Conservation (phyloP, 2,329 filamentous ascomycete genomes). For the Talaromyces sp. region DNA sequence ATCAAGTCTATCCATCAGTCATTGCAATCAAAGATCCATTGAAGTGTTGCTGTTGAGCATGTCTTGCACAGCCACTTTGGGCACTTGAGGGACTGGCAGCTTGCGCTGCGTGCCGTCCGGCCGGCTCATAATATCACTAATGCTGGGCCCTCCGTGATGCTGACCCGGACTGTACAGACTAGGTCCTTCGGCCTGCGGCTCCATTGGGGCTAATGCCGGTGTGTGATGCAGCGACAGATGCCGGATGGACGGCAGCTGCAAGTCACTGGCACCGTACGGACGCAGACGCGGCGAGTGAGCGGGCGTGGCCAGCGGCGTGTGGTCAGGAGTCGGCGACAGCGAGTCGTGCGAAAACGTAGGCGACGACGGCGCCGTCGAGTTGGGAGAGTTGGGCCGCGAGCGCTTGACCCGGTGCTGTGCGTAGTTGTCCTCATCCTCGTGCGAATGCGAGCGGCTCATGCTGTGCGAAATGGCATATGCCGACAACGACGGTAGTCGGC, state of each 20-base stretch:
- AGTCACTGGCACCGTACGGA: slow-evolving; percentile 63
- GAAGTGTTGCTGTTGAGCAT: slow-evolving; percentile 67
- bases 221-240: slow-evolving; percentile 62
- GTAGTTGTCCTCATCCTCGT: slow-evolving; percentile 60
- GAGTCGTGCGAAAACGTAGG: slow-evolving; percentile 96
- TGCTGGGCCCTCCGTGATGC: slow-evolving; percentile 64
- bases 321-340: slow-evolving; percentile 88
- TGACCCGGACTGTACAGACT: slow-evolving; percentile 53
- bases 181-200: slow-evolving; percentile 57
- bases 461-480: slow-evolving; percentile 71
- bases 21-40: slow-evolving; percentile 48
- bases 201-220: slow-evolving; percentile 66
- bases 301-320: slow-evolving; percentile 96
- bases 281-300: slow-evolving; percentile 89
- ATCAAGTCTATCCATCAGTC: neutral
- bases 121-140: slow-evolving; percentile 88
- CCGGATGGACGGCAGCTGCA: slow-evolving; percentile 83
- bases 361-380: slow-evolving; percentile 91
- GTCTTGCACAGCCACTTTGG: slow-evolving; percentile 83
- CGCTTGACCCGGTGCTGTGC: slow-evolving; percentile 65
- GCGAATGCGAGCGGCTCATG: slow-evolving; percentile 84
- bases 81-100: slow-evolving; percentile 80
- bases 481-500: slow-evolving; percentile 68
- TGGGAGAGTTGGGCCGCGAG: slow-evolving; percentile 86
- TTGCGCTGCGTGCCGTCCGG: slow-evolving; percentile 85